Base-by-base conservation (phyloP, 1,139 yeast genomes). In the Debaryomycetaceae sp. region DNA sequence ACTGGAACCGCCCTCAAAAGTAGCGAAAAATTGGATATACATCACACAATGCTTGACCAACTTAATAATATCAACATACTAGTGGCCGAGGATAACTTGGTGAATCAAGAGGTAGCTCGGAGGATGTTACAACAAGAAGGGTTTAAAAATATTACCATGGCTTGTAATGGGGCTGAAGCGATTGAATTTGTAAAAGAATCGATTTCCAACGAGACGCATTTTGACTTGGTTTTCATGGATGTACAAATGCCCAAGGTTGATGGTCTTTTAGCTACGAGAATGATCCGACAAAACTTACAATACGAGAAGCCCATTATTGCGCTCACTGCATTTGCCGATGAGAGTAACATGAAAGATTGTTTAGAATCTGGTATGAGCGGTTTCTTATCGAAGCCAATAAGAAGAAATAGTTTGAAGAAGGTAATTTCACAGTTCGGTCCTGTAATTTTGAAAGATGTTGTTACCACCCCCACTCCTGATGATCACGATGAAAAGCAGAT, bases 221-320 rank as follows among this genome's bases (percentile, higher is more conserved):
- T 73, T 58, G 92, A 87, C 53, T 64, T 92, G 40, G 79, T 92
- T 6, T 86, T 92, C 55, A 91, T 92, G 98, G 98, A 92, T 63
- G 88, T 92, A 38, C 96, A 89, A 61, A 92, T 92, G 98, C 98
- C 98, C 2, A 81, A 78, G 50, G 74, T 87, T 49, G 95, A 89
- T 59, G 98, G 98, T 1, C 64, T 91, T 34, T 70, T 80, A 26
- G 95, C 98, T 1, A 87, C 97, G 0, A 77, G 71, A 50, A 70
- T 76, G 58, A 86, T 92, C 33, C 72, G 96, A 37, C 66, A 75
- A 24, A 81, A 83, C 37, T 63, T 87, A 41, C 74, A 78, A 4
- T 89, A 78, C 57, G 65, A 67, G 0, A 75, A 78, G 18, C 96
- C 97, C 0, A 89, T 92, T 43, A 89, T 92, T 37, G 98, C 98